Conservation (phyloP, 306 rosid species). For the Vicia sativa region DNA sequence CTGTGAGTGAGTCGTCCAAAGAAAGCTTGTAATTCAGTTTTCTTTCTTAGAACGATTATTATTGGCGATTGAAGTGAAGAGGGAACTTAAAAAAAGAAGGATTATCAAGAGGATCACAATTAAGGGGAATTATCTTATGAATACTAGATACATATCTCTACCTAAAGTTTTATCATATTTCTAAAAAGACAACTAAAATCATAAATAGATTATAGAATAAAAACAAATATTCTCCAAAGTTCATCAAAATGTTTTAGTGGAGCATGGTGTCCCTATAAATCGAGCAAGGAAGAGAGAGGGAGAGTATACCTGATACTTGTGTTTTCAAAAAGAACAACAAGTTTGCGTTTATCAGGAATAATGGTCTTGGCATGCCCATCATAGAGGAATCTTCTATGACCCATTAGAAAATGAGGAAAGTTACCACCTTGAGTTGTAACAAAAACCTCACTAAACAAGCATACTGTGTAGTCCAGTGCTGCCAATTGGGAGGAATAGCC, state of each 20-base stretch:
- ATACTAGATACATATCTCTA: constrained; percentile 13
- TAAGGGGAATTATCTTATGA: not conserved
- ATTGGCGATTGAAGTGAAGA: not conserved
- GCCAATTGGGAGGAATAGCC: constrained; percentile 95
- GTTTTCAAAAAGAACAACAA: constrained; percentile 71
- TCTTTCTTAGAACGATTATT: not conserved
- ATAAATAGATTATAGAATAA: constrained; percentile 15
- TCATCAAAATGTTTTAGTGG: constrained; percentile 26
- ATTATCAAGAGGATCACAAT: not conserved
- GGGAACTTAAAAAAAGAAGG: not conserved
- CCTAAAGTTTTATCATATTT: constrained; percentile 13
- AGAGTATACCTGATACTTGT: constrained; percentile 58
- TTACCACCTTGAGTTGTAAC: constrained; percentile 99
- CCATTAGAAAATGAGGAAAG: constrained; percentile 98
- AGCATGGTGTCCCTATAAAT: constrained; percentile 26
- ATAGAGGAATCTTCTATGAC: constrained; percentile 81
- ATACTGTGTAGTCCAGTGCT: constrained; percentile 85
- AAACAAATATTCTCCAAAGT: constrained; percentile 4
- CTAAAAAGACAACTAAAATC: constrained; percentile 13
- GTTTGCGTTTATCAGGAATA: constrained; percentile 92
- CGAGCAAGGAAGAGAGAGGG: constrained; percentile 9
- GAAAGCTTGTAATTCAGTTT: not conserved
- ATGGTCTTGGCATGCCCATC: constrained; percentile 91
- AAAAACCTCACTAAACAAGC: constrained; percentile 88
- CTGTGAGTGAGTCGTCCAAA: not conserved